Evolutionary conservation across 2,329 filamentous ascomycete genomes (phyloP).

Genomic region (Metarhizium humberi): DNA sequence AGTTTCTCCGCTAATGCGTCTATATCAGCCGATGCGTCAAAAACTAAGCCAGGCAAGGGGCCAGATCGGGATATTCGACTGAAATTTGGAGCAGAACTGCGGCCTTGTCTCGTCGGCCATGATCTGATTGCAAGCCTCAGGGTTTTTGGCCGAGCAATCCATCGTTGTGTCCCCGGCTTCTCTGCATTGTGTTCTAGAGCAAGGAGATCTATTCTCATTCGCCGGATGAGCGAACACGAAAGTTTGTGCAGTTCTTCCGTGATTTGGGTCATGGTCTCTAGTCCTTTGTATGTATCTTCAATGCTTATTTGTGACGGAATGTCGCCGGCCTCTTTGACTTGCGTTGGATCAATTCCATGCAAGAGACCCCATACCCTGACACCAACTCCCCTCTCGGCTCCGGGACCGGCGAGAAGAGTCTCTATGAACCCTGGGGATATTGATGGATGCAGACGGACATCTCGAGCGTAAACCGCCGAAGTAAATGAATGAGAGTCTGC

Average conservation of each 20-base stretch:
- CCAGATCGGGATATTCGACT: slow-evolving; percentile 68
- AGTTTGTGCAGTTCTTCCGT: slow-evolving; percentile 60
- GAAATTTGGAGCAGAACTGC: slow-evolving; percentile 45
- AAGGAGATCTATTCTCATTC: slow-evolving; percentile 71
- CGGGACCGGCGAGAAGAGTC: slow-evolving; percentile 58
- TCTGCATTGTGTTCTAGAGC: slow-evolving; percentile 34
- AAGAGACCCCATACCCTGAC: slow-evolving; percentile 66
- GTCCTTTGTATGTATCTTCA: slow-evolving; percentile 76
- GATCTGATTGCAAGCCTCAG: slow-evolving; percentile 72
- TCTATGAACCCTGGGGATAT: slow-evolving; percentile 60
- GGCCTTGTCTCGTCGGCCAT: slow-evolving; percentile 23
- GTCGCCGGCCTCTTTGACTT: slow-evolving; percentile 62
- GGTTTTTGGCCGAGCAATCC: slow-evolving; percentile 75
- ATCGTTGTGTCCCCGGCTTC: slow-evolving; percentile 31
- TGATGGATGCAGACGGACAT: slow-evolving; percentile 52
- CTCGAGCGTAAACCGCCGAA: slow-evolving; percentile 48
- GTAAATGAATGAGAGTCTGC: slow-evolving; percentile 24
- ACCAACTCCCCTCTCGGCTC: slow-evolving; percentile 63
- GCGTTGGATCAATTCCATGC: slow-evolving; percentile 68
- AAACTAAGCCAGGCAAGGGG: slow-evolving; percentile 64
- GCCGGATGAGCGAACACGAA: slow-evolving; percentile 58
- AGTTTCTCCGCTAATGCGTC: slow-evolving; percentile 58
- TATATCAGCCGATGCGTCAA: slow-evolving; percentile 49
- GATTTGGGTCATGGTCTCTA: slow-evolving; percentile 57
- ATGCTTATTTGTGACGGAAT: slow-evolving; percentile 86